phyloP scores from a whole-genome alignment of 2,329 filamentous ascomycete genomes.

The Cercospora sojina region DNA sequence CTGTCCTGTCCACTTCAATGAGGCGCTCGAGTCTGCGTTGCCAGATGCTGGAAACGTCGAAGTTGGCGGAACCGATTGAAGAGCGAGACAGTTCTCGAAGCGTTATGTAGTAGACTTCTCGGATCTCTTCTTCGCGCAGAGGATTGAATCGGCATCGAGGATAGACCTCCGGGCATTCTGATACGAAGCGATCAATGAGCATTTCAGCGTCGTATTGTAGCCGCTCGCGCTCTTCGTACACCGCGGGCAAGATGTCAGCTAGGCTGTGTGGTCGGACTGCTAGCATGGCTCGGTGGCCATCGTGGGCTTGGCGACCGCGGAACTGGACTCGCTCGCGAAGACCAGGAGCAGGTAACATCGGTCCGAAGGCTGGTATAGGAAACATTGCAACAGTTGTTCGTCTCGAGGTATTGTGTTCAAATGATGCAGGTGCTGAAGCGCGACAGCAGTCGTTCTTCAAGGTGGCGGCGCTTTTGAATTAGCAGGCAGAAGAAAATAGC shows the following conservation, averaged over 20 bases:
- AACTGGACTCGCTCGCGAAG: background rate
- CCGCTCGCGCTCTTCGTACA: slow-evolving; percentile 17
- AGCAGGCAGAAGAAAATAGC: background rate
- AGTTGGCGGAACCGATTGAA: background rate
- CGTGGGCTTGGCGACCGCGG: slow-evolving; percentile 1
- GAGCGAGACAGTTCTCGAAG: slow-evolving; percentile 17
- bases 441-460: background rate
- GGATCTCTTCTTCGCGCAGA: slow-evolving; percentile 18
- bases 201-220: slow-evolving; percentile 13
- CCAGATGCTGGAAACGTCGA: slow-evolving; percentile 6
- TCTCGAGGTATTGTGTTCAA: background rate
- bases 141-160: slow-evolving; percentile 19
- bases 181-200: slow-evolving; percentile 18
- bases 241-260: slow-evolving; percentile 7
- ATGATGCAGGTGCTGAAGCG: background rate
- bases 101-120: slow-evolving; percentile 19
- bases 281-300: slow-evolving; percentile 12
- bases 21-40: slow-evolving; percentile 11
- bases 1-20: slow-evolving; percentile 12
- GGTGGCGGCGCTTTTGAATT: background rate
- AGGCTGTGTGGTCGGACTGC: slow-evolving; percentile 12
- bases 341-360: background rate
- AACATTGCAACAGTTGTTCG: background rate
- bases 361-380: background rate
- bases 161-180: slow-evolving; percentile 17